Evolutionary conservation across 768 basidiomycete species (phyloP).

Genomic region (Lyophyllum shimeji): DNA sequence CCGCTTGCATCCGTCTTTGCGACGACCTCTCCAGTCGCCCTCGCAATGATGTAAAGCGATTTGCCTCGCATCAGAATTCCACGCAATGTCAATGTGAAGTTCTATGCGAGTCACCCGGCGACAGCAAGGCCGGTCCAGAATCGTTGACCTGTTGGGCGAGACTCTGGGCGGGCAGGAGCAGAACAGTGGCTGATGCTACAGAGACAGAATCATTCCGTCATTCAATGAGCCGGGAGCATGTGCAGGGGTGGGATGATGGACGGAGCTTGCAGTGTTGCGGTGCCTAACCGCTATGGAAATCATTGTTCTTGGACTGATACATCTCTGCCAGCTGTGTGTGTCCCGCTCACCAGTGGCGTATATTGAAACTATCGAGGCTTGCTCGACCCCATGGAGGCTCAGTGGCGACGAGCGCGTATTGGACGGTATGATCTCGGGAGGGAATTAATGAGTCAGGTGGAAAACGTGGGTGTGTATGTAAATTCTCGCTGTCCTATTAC

Average conservation of each 20-base stretch:
- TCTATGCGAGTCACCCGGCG: neutral
- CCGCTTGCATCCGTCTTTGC: neutral
- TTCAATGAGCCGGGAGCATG: neutral
- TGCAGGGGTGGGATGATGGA: constrained; percentile 3
- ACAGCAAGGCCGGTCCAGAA: neutral
- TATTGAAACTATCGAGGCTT: neutral
- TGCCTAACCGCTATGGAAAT: neutral
- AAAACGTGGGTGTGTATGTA: constrained; percentile 3
- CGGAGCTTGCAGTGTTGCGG: neutral
- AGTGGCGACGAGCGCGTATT: neutral
- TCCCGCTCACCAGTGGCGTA: neutral
- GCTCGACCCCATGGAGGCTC: neutral
- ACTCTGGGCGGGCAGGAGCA: neutral
- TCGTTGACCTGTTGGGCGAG: neutral
- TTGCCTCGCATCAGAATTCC: neutral
- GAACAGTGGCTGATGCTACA: neutral
- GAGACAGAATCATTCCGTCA: neutral
- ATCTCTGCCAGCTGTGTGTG: neutral
- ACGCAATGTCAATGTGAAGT: neutral
- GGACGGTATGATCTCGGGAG: constrained; percentile 3
- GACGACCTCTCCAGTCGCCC: neutral
- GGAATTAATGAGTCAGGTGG: constrained; percentile 5
- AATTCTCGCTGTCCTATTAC: neutral
- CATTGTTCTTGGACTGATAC: neutral
- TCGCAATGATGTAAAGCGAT: neutral